Base-by-base conservation (phyloP, 2,329 filamentous ascomycete species). In the Leptoxyphium fumago region DNA sequence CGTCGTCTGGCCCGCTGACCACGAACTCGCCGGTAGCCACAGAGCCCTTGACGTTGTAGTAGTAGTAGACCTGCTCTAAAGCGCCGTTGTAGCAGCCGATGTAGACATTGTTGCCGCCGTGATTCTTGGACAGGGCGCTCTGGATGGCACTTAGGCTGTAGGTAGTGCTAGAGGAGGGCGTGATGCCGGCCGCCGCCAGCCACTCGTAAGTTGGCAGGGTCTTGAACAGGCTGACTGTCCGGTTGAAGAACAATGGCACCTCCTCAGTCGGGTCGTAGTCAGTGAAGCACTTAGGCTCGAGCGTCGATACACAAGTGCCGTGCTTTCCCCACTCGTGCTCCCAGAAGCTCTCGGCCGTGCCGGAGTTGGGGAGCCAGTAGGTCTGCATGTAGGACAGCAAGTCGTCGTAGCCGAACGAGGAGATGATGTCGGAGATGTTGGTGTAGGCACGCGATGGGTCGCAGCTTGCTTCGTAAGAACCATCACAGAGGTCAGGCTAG, bases 261-360 rank as follows among this genome's bases (percentile, higher is more conserved):
- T 85, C 82, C 47, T 81, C 69, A 10, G 73, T 73, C 0, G 72
- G 61, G 44, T 68, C 61, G 54, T 74, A 72, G 45, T 71, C 63
- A 32, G 66, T 64, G 64, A 84, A 84, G 68, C 81, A 84, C 15
- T 64, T 55, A 0, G 78, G 73, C 2, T 78, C 64, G 39, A 84
- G 72, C 0, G 81, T 84, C 56, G 75, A 78, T 55, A 84, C 77
- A 63, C 81, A 84, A 10, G 80, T 83, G 29, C 82, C 81, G 59
- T 84, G 80, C 60, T 82, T 83, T 59, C 71, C 69, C 74, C 78
- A 84, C 57, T 84, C 80, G 61, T 82, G 78, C 52, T 75, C 69
- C 80, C 80, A 84, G 53, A 84, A 75, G 10, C 63, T 64, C 52
- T 80, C 73, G 50, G 81, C 74, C 38, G 77, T 63, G 45, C 79